phyloP scores from a whole-genome alignment of 2,329 filamentous ascomycete species.

The Trichoderma asperellum region DNA sequence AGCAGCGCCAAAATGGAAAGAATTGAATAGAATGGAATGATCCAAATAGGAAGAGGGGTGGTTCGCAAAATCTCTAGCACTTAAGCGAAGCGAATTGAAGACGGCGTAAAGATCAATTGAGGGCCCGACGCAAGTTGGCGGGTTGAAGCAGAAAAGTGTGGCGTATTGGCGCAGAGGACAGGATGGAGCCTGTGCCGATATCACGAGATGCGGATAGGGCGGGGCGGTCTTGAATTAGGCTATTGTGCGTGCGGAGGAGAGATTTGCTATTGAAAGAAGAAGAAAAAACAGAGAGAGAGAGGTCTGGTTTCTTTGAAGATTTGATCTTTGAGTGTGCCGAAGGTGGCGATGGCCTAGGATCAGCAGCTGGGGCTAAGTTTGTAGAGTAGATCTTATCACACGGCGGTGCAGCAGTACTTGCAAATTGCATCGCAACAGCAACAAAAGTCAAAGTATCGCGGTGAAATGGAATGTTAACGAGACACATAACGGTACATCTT shows the following conservation, averaged over 20 bases:
- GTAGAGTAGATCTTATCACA: neutral
- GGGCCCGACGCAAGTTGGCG: neutral
- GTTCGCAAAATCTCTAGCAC: neutral
- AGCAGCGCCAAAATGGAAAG: neutral
- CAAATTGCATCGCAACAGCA: neutral
- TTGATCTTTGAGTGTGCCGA: neutral
- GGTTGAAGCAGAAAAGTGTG: conserved; percentile 3
- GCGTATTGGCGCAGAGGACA: conserved; percentile 1
- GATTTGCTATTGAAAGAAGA: neutral
- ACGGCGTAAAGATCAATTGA: neutral
- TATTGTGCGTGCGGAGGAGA: neutral
- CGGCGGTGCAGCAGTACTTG: neutral
- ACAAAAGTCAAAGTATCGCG: neutral
- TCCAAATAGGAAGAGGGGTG: neutral
- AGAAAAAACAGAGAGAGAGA: too few species aligned
- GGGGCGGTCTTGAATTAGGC: neutral
- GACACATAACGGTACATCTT: neutral
- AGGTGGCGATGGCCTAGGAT: neutral
- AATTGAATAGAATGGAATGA: neutral
- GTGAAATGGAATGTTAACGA: neutral
- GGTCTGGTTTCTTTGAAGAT: neutral
- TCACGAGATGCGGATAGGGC: neutral
- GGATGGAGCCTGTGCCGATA: neutral
- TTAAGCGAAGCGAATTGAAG: neutral
- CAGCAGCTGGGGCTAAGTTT: neutral